phyloP scores from a whole-genome alignment of 2,329 filamentous ascomycete species.

The Setomelanomma holmii region DNA sequence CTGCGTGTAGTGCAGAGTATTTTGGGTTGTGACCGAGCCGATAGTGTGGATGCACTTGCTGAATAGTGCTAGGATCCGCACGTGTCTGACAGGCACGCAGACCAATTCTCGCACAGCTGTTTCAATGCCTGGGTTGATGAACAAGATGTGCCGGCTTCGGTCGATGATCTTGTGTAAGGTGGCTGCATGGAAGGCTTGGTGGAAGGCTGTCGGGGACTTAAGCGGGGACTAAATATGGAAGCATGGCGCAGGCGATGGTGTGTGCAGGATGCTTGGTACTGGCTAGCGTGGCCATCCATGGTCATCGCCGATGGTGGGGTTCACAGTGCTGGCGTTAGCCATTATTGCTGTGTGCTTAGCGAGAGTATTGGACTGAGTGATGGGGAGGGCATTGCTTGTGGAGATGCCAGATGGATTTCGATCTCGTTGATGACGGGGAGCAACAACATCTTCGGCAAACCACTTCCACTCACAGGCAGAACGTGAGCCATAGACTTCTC shows the following conservation, averaged over 20 bases:
- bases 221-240: background rate
- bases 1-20: too few species aligned
- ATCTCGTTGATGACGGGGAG: background rate
- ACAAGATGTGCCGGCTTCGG: background rate
- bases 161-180: background rate
- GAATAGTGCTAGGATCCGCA: background rate
- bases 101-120: background rate
- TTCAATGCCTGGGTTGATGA: background rate
- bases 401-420: too few species aligned
- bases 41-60: background rate
- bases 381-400: background rate
- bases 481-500: background rate
- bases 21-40: background rate
- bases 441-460: background rate
- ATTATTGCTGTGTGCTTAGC: background rate
- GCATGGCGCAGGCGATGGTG: background rate
- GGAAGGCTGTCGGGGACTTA: conserved; percentile 3
- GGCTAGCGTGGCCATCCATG: background rate
- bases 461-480: too few species aligned
- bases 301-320: background rate
- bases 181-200: conserved; percentile 3
- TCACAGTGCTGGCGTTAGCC: background rate
- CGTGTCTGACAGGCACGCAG: background rate
- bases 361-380: background rate
- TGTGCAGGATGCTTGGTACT: conserved; percentile 1